Conservation (phyloP, 257 asterid species). For the Nyctanthes arbortristis region DNA sequence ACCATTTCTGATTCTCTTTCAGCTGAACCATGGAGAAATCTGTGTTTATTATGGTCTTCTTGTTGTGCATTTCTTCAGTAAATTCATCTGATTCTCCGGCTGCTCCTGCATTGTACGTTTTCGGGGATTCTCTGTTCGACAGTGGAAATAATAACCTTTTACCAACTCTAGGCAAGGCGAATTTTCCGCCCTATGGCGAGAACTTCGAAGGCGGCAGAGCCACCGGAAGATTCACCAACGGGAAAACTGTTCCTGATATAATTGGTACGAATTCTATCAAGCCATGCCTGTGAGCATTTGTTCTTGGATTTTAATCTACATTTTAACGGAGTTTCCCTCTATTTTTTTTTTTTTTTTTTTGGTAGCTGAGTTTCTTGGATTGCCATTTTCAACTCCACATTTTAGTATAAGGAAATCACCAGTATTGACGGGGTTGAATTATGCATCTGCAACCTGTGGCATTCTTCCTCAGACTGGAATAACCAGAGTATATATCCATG, state of each 20-base stretch:
- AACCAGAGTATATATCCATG: slow-evolving; percentile 42
- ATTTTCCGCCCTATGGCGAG: slow-evolving; percentile 62
- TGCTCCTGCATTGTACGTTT: slow-evolving; percentile 61
- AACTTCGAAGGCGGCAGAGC: slow-evolving; percentile 46
- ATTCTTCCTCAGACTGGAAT: slow-evolving; percentile 72
- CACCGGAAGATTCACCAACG: slow-evolving; percentile 77
- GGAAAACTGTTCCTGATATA: slow-evolving; percentile 63
- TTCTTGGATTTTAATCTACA: background rate
- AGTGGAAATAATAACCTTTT: slow-evolving; percentile 62
- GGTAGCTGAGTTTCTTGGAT: slow-evolving; percentile 43
- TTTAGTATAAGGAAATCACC: slow-evolving; percentile 20
- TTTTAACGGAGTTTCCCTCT: background rate
- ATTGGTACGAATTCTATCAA: slow-evolving; percentile 32
- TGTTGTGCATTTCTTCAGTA: background rate
- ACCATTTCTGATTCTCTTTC: background rate
- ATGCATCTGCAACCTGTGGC: slow-evolving; percentile 79
- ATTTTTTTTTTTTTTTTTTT: too few species aligned
- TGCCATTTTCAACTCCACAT: slow-evolving; percentile 44
- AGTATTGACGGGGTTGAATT: slow-evolving; percentile 48
- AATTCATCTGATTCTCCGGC: slow-evolving; percentile 25
- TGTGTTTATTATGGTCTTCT: background rate
- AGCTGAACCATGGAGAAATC: slow-evolving; percentile 18
- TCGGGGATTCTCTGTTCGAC: slow-evolving; percentile 71
- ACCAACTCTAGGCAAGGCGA: slow-evolving; percentile 55
- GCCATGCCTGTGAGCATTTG: background rate